Percentiles rank a stretch among this genome's conserved stretches.
Conservation (phyloP, 257 asterid genomes). For the Ajuga chamaepitys region DNA sequence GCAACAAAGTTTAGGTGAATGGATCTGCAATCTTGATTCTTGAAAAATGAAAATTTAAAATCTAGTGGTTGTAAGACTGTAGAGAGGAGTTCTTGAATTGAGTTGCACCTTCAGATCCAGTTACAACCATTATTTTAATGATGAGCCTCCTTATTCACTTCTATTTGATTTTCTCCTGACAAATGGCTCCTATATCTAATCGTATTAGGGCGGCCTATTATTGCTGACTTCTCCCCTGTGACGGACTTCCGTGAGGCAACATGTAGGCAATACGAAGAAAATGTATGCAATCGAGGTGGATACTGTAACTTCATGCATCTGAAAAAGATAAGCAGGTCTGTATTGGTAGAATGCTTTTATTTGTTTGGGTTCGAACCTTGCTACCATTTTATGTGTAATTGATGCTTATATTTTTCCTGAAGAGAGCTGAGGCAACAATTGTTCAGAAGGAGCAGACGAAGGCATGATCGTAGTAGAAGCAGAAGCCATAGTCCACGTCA, state of each 20-base stretch:
- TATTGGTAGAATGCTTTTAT: not conserved
- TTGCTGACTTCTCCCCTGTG: slow-evolving; percentile 86
- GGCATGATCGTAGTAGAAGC: slow-evolving; percentile 66
- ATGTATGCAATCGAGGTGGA: slow-evolving; percentile 89
- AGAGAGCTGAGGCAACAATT: slow-evolving; percentile 76
- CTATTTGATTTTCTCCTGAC: not conserved
- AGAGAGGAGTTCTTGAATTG: not conserved
- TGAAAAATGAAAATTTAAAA: not conserved
- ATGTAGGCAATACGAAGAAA: slow-evolving; percentile 86
- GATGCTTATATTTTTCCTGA: slow-evolving; percentile 13
- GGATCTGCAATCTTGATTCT: not conserved
- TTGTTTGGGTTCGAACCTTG: not conserved
- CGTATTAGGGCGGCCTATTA: slow-evolving; percentile 65
- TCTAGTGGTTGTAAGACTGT: not conserved
- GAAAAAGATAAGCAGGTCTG: slow-evolving; percentile 75
- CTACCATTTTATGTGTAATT: not conserved
- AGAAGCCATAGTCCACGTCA: slow-evolving; percentile 65
- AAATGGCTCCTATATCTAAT: slow-evolving; percentile 6
- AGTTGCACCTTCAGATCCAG: not conserved
- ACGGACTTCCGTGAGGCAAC: slow-evolving; percentile 94
- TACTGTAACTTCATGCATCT: slow-evolving; percentile 94
- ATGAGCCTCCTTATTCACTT: not conserved
- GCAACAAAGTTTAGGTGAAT: not conserved
- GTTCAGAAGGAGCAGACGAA: slow-evolving; percentile 54
- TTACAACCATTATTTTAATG: not conserved